A percentile compares a stretch with the other conserved stretches of the same genome.
Conservation (phyloP, 2,329 filamentous ascomycete genomes). For the Zasmidium cellare region DNA sequence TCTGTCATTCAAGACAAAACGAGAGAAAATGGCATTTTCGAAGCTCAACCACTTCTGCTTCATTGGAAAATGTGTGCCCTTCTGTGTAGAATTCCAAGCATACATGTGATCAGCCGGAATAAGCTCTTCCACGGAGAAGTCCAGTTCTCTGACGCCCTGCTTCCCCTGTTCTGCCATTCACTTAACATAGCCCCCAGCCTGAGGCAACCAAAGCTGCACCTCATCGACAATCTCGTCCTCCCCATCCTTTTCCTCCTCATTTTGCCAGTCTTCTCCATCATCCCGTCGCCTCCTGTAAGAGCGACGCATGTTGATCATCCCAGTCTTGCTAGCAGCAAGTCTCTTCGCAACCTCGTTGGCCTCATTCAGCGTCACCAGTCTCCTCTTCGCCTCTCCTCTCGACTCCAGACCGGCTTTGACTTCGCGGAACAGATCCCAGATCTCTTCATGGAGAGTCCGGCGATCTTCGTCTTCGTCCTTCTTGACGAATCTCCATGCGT, state of each 20-base stretch:
- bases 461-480: constrained; percentile 4
- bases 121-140: too few species aligned
- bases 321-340: constrained; percentile 21
- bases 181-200: not conserved
- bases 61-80: too few species aligned
- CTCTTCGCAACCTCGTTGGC: constrained; percentile 60
- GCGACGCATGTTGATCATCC: not conserved
- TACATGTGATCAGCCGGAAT: too few species aligned
- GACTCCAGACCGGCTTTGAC: constrained; percentile 23
- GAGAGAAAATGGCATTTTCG: too few species aligned
- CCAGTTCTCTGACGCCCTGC: too few species aligned
- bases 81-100: too few species aligned
- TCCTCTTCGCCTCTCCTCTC: constrained; percentile 44
- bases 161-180: too few species aligned
- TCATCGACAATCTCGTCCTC: constrained; percentile 7
- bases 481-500: constrained; percentile 23
- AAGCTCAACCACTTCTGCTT: too few species aligned
- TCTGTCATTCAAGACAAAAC: too few species aligned
- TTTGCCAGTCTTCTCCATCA: not conserved
- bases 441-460: constrained; percentile 18
- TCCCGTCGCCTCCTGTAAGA: not conserved
- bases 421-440: constrained; percentile 42
- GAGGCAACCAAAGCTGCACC: constrained; percentile 7
- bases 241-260: not conserved
- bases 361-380: constrained; percentile 58